phyloP scores from a whole-genome alignment of 768 basidiomycete genomes.

The Amanita brunnescens region DNA sequence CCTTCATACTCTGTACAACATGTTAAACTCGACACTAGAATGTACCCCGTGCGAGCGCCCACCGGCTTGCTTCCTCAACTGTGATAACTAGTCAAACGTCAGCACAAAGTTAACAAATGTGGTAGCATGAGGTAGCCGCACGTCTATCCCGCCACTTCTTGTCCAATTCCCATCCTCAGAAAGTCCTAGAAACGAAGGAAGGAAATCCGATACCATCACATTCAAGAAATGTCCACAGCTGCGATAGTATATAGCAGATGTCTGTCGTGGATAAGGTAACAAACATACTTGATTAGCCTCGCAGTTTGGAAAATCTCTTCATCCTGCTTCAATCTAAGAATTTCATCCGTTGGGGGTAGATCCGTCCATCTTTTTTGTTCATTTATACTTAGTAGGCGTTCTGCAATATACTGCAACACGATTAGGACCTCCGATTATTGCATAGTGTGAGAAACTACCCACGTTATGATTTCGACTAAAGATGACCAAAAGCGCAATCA shows the following conservation, averaged over 20 bases:
- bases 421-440: not conserved
- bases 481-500: conserved; percentile 44
- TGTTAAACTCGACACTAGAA: conserved; percentile 60
- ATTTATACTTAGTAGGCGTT: conserved; percentile 45
- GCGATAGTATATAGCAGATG: not conserved
- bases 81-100: not conserved
- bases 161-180: conserved; percentile 46
- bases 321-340: conserved; percentile 26
- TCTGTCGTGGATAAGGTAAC: not conserved
- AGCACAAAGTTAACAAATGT: not conserved
- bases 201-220: conserved; percentile 49
- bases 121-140: not conserved
- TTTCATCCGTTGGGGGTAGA: conserved; percentile 26
- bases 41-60: conserved; percentile 55
- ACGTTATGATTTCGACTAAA: conserved; percentile 57
- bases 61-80: not conserved
- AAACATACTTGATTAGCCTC: conserved; percentile 37
- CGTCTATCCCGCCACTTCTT: conserved; percentile 3
- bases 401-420: conserved; percentile 39
- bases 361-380: conserved; percentile 39
- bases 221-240: conserved; percentile 49
- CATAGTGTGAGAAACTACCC: conserved; percentile 8
- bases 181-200: conserved; percentile 47
- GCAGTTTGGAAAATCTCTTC: conserved; percentile 54
- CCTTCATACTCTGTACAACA: conserved; percentile 32